Evolutionary conservation across 2,329 filamentous ascomycete genomes (phyloP).

Genomic region (Talaromyces islandicus): DNA sequence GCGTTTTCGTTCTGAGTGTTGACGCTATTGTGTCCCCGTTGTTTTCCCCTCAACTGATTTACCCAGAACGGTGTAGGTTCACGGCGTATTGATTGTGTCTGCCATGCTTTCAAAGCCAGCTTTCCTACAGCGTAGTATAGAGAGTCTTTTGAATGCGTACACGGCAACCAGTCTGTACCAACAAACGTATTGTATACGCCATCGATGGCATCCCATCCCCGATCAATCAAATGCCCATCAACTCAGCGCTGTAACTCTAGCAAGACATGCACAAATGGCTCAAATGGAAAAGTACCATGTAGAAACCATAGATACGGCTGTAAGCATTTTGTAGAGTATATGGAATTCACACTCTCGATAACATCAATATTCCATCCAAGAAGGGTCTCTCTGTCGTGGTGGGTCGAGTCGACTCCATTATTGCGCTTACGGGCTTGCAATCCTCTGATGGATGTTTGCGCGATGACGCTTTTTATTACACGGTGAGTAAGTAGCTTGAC

Average conservation of each 20-base stretch:
- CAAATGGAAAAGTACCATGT: background rate
- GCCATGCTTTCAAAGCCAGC: background rate
- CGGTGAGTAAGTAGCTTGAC: background rate
- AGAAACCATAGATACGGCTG: background rate
- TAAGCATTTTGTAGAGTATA: background rate
- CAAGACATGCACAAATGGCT: background rate
- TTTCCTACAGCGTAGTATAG: background rate
- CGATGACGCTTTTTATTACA: background rate
- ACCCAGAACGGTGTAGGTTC: background rate
- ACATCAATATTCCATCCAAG: background rate
- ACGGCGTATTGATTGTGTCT: background rate
- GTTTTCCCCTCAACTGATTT: background rate
- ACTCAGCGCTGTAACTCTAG: background rate
- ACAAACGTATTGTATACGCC: background rate
- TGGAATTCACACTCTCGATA: background rate
- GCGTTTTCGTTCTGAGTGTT: background rate
- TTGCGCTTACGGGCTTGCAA: background rate
- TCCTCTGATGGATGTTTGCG: background rate
- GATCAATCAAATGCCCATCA: background rate
- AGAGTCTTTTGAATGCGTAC: background rate
- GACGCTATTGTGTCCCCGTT: background rate
- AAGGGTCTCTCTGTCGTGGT: background rate
- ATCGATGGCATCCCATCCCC: background rate
- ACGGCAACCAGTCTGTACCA: background rate
- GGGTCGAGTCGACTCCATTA: background rate